These are phyloP conservation scores for Ophiostoma montium DNA, from an alignment of 2,329 filamentous ascomycete genomes.

Conservation along the genomic window DNA sequence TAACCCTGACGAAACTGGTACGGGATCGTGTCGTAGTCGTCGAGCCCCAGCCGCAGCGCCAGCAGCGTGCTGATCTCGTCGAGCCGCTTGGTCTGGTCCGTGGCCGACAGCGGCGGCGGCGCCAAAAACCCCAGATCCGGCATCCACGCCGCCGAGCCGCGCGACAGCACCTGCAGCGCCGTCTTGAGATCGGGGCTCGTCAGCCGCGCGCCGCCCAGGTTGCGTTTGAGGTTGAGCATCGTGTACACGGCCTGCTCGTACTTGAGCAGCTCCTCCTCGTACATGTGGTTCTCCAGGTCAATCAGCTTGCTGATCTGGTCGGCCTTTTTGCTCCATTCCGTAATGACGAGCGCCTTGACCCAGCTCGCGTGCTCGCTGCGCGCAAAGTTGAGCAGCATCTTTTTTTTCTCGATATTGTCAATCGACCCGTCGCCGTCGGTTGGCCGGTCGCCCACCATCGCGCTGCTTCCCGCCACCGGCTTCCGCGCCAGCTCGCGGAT, in stretches of 20 bases:
- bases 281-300: conserved; percentile 65
- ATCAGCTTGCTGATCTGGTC: conserved; percentile 75
- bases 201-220: conserved; percentile 58
- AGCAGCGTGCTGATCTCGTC: conserved; percentile 73
- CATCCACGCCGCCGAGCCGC: conserved; percentile 63
- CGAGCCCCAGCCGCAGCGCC: conserved; percentile 67
- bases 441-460: conserved; percentile 28
- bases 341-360: conserved; percentile 82
- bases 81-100: conserved; percentile 60
- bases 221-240: conserved; percentile 58
- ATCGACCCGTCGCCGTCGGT: conserved; percentile 45
- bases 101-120: conserved; percentile 53
- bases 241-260: conserved; percentile 48
- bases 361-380: conserved; percentile 73
- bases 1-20: conserved; percentile 58
- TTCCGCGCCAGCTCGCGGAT: conserved; percentile 57
- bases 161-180: conserved; percentile 71
- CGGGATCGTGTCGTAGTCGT: conserved; percentile 66
- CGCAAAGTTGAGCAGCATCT: conserved; percentile 59
- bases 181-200: conserved; percentile 86
- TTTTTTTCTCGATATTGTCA: conserved; percentile 65
- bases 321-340: conserved; percentile 75
- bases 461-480: conserved; percentile 33
- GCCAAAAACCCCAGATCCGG: conserved; percentile 73
- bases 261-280: conserved; percentile 40